Conservation (phyloP, 768 basidiomycete species). For the Neoboletus subvelutipes region DNA sequence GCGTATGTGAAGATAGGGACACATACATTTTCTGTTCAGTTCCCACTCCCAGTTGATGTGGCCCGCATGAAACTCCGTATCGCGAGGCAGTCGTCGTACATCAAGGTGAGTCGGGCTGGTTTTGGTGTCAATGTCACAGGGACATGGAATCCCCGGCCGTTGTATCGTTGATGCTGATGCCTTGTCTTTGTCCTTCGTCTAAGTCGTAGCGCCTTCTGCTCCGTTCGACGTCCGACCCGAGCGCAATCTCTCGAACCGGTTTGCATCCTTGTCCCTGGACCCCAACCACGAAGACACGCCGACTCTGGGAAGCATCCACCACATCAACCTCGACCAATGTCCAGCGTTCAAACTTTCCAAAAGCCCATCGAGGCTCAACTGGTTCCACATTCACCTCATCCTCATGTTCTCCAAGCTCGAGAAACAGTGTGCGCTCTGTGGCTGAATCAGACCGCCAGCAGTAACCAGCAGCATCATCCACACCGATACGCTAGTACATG, state of each 20-base stretch:
- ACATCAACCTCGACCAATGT: constrained; percentile 35
- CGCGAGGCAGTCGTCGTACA: constrained; percentile 52
- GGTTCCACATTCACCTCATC: constrained; percentile 30
- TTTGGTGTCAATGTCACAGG: not conserved
- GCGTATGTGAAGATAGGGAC: constrained; percentile 15
- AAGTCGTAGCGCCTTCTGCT: constrained; percentile 22
- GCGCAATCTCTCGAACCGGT: constrained; percentile 20
- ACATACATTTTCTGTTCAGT: constrained; percentile 29
- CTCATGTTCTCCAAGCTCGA: constrained; percentile 28
- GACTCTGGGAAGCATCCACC: constrained; percentile 39
- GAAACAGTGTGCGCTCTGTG: not conserved
- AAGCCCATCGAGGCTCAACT: constrained; percentile 13
- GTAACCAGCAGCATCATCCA: too few species aligned
- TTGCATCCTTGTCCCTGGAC: constrained; percentile 24
- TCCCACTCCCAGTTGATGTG: constrained; percentile 46
- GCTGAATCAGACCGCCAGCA: too few species aligned
- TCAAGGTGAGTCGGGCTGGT: constrained; percentile 30
- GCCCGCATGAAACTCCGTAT: constrained; percentile 39
- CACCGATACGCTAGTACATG: constrained; percentile 21
- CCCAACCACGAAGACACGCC: constrained; percentile 6
- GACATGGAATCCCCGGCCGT: not conserved
- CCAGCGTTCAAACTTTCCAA: constrained; percentile 30
- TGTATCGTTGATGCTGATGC: not conserved
- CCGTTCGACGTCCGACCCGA: constrained; percentile 21
- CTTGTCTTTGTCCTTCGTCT: not conserved